Base-by-base conservation (phyloP, 2,329 filamentous ascomycete species). In the Thelonectria rubi region DNA sequence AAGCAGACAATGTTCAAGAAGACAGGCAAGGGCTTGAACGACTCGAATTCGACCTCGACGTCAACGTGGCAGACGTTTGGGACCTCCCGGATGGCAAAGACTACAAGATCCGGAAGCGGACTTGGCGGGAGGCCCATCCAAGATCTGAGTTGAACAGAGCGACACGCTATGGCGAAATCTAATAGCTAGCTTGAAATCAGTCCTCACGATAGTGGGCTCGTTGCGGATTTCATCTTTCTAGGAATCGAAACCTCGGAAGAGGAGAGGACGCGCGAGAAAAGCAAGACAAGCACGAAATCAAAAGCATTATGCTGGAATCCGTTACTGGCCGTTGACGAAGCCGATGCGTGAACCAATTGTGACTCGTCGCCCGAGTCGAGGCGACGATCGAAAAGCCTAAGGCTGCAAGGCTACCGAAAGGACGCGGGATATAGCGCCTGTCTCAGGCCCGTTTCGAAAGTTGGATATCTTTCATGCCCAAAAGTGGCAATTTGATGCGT, bases 91-190 rank as follows among this genome's bases (percentile, higher is more conserved):
- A 65, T 60, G 60, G 68, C 65, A 69, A 66, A 63, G 59, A 53
- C 59, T 51, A 55, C 60, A 55, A 69, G 68, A 60, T 65, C 69
- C 68, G 64, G 64, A 72, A 71, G 66, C 68, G 69, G 66, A 72
- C 54, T 71, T 66, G 66, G 46, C 26, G 26, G 26, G 26, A 52
- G 68, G 60, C 64, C 64, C 53, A 60, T 64, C 62, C 65, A 69
- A 62, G 64, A 66, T 66, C 70, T 70, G 67, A 72, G 70, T 71
- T 71, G 70, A 71, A 53, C 68, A 73, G 72, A 74, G 72, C 72
- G 71, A 73, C 70, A 74, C 67, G 72, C 72, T 73, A 74, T 73
- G 69, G 72, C 71, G 72, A 74, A 74, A 73, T 74, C 71, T 72
- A 74, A 74, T 73, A 74, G 72, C 72, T 72, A 73, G 72, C 72